Evolutionary conservation across 1,139 yeast genomes (phyloP).

Genomic region (Candida pseudocylindracea): DNA sequence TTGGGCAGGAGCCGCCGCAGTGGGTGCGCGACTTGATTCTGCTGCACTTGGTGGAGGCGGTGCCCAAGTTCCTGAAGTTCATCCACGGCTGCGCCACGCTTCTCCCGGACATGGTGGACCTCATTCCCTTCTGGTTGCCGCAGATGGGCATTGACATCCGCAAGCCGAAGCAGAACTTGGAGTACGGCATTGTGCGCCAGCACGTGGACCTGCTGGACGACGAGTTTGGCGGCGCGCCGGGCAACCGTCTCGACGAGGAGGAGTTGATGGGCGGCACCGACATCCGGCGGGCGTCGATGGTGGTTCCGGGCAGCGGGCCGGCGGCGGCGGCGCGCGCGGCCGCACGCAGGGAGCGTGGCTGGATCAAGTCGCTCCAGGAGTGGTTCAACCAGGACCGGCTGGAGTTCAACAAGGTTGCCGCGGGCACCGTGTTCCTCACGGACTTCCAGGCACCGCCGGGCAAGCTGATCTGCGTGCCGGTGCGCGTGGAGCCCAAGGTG

Average conservation of each 20-base stretch:
- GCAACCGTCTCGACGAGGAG: conserved; percentile 14
- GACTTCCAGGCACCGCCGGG: conserved; percentile 48
- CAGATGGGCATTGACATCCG: conserved; percentile 93
- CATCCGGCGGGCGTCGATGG: conserved; percentile 4
- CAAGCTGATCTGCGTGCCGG: conserved; percentile 51
- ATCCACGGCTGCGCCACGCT: conserved; percentile 89
- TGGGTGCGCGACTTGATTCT: conserved; percentile 90
- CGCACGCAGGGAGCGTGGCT: no score
- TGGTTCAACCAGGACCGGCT: conserved; percentile 44
- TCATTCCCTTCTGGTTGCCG: conserved; percentile 95
- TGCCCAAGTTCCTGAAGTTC: conserved; percentile 91
- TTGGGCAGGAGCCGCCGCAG: conserved; percentile 96
- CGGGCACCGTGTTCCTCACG: conserved; percentile 48
- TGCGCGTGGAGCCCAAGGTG: conserved; percentile 68
- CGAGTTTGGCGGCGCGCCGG: conserved; percentile 14
- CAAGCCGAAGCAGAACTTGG: conserved; percentile 55
- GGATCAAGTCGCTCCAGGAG: conserved; percentile 4
- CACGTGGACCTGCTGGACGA: conserved; percentile 12
- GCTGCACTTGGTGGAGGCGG: conserved; percentile 91
- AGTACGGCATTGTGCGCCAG: conserved; percentile 30
- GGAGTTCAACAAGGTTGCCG: conserved; percentile 36
- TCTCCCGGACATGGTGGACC: conserved; percentile 57
- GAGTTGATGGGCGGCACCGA: conserved; percentile 17
- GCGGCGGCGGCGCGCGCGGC: no score
- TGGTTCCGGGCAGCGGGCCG: no score